Percentiles rank a stretch among this genome's conserved stretches.
Evolutionary conservation across 1,139 yeast species (phyloP).

Genomic region (Geotrichum siamense): DNA sequence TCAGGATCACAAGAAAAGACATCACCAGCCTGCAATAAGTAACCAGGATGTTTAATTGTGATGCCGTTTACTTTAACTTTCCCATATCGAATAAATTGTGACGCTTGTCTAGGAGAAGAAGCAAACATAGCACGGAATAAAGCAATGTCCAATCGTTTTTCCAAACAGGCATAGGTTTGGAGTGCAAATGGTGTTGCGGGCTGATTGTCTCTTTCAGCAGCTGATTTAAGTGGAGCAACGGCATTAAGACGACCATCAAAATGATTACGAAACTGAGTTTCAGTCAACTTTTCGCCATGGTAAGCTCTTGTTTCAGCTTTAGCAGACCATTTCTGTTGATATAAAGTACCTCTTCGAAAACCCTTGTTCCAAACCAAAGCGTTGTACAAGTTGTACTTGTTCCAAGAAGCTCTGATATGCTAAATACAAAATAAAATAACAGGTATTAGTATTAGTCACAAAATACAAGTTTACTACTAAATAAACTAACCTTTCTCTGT

Average conservation of each 20-base stretch:
- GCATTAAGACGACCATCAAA: slow-evolving; percentile 73
- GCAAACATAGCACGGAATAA: slow-evolving; percentile 90
- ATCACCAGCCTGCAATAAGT: slow-evolving; percentile 75
- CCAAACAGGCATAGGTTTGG: slow-evolving; percentile 84
- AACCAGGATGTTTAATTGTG: slow-evolving; percentile 70
- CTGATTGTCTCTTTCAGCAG: slow-evolving; percentile 19
- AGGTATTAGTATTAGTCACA: slow-evolving; percentile 8
- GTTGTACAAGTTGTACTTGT: slow-evolving; percentile 86
- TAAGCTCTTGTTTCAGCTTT: slow-evolving; percentile 90
- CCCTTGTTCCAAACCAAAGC: slow-evolving; percentile 40
- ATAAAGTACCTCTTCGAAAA: slow-evolving; percentile 57
- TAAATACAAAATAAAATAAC: slow-evolving; percentile 15
- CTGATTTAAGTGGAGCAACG: slow-evolving; percentile 54
- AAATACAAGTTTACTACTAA: neutral
- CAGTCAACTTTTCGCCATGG: slow-evolving; percentile 92
- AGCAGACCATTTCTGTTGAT: slow-evolving; percentile 87
- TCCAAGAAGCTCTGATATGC: slow-evolving; percentile 84
- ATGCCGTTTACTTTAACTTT: slow-evolving; percentile 81
- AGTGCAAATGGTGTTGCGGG: slow-evolving; percentile 62
- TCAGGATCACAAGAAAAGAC: slow-evolving; percentile 79
- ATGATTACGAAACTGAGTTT: slow-evolving; percentile 65
- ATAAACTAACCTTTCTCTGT: slow-evolving; percentile 17
- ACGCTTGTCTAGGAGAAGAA: slow-evolving; percentile 86
- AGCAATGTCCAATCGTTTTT: slow-evolving; percentile 83
- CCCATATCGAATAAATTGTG: slow-evolving; percentile 78